A percentile compares a stretch with the other conserved stretches of the same genome.
phyloP scores from a whole-genome alignment of 1,284 basidiomycete species.

The Malassezia arunalokei region DNA sequence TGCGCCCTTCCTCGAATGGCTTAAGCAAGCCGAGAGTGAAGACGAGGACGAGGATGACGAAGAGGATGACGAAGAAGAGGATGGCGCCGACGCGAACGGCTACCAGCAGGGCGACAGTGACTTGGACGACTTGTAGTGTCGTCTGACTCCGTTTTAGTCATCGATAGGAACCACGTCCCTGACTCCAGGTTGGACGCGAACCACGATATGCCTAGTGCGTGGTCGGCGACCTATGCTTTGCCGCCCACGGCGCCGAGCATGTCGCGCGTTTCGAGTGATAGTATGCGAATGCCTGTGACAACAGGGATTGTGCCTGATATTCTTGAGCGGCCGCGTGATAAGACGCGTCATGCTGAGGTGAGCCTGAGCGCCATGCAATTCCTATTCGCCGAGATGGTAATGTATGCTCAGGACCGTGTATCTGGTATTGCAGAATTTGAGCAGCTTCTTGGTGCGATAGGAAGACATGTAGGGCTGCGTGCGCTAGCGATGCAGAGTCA shows the following conservation, averaged over 20 bases:
- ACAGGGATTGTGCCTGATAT: slow-evolving; percentile 21
- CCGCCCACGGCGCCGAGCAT: background rate
- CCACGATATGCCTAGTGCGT: background rate
- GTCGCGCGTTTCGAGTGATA: background rate
- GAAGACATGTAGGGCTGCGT: slow-evolving; percentile 31
- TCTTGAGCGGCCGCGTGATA: slow-evolving; percentile 36
- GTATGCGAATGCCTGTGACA: background rate
- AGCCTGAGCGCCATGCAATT: slow-evolving; percentile 25
- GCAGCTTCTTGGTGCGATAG: slow-evolving; percentile 25
- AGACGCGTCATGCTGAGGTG: slow-evolving; percentile 23
- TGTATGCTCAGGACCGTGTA: slow-evolving; percentile 84
- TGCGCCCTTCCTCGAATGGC: slow-evolving; percentile 66
- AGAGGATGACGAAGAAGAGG: slow-evolving; percentile 23
- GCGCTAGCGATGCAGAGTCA: slow-evolving; percentile 25
- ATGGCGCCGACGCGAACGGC: slow-evolving; percentile 17
- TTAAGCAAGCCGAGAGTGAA: slow-evolving; percentile 40
- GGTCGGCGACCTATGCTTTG: slow-evolving; percentile 1
- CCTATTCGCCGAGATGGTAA: slow-evolving; percentile 36
- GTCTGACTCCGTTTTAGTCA: background rate
- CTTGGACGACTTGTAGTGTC: slow-evolving; percentile 30
- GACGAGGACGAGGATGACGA: slow-evolving; percentile 40
- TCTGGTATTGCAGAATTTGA: slow-evolving; percentile 89
- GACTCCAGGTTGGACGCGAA: background rate
- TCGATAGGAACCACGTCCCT: too few species aligned
- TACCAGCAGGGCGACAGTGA: slow-evolving; percentile 37